phyloP scores from a whole-genome alignment of 495 filamentous ascomycete genomes.

The Aspergillus biplanus region DNA sequence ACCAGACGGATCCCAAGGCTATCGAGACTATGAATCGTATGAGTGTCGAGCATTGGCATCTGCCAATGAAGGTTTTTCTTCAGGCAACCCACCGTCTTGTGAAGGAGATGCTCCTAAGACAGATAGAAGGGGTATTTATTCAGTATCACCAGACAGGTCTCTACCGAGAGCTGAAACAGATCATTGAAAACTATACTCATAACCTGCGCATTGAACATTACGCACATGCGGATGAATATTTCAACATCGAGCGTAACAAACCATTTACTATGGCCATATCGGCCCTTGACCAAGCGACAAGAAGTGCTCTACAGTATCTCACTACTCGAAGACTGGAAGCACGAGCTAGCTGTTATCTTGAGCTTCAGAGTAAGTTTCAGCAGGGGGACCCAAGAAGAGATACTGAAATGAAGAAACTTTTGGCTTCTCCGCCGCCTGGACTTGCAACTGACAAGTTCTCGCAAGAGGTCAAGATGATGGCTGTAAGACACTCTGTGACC shows the following conservation, averaged over 20 bases:
- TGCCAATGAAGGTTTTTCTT: slow-evolving; percentile 37
- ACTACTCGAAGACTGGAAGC: slow-evolving; percentile 14
- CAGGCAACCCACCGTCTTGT: slow-evolving; percentile 34
- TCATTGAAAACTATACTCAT: slow-evolving; percentile 35
- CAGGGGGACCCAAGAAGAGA: slow-evolving; percentile 21
- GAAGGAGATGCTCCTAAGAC: slow-evolving; percentile 31
- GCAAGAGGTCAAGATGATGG: slow-evolving; percentile 55
- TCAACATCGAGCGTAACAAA: slow-evolving; percentile 33
- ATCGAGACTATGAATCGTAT: slow-evolving; percentile 43
- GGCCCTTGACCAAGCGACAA: slow-evolving; percentile 26
- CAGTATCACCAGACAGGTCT: slow-evolving; percentile 42
- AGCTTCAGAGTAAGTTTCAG: slow-evolving; percentile 12
- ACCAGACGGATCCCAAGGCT: slow-evolving; percentile 46
- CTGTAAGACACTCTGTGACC: slow-evolving; percentile 36
- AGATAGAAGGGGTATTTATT: slow-evolving; percentile 38
- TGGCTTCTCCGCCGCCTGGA: slow-evolving; percentile 17
- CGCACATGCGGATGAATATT: slow-evolving; percentile 26
- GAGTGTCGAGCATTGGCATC: slow-evolving; percentile 46
- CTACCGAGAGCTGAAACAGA: slow-evolving; percentile 34
- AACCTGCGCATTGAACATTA: slow-evolving; percentile 30
- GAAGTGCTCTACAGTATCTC: slow-evolving; percentile 15
- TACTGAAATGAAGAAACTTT: slow-evolving; percentile 29
- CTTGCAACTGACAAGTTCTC: slow-evolving; percentile 47
- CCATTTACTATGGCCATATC: slow-evolving; percentile 42
- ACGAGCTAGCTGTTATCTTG: slow-evolving; percentile 24